phyloP scores from a whole-genome alignment of 1,284 basidiomycete genomes.

The Earliella scabrosa region DNA sequence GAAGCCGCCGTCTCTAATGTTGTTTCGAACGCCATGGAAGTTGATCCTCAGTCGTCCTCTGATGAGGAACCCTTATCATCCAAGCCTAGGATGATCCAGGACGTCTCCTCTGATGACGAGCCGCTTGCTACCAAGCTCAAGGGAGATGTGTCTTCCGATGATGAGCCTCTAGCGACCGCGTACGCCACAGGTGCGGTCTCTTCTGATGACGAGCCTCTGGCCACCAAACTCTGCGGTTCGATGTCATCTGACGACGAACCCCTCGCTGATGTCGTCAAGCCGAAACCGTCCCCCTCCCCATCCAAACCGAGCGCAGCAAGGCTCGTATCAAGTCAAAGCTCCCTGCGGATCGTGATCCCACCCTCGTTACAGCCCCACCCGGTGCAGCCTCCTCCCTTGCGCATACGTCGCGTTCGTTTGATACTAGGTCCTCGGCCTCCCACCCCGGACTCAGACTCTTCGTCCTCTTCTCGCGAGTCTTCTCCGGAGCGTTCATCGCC shows the following conservation, averaged over 20 bases:
- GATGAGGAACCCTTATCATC: background rate
- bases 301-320: too few relatives aligned
- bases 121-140: background rate
- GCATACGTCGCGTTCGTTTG: constrained; percentile 11
- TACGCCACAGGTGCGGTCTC: background rate
- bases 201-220: background rate
- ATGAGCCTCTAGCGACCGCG: constrained; percentile 1
- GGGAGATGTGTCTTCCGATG: background rate
- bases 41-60: background rate
- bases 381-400: background rate
- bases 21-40: background rate
- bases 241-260: background rate
- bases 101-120: background rate
- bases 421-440: constrained; percentile 6
- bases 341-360: background rate
- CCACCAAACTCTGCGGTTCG: background rate
- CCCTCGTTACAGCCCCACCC: background rate
- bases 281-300: too few relatives aligned
- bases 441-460: background rate
- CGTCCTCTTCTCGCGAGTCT: constrained; percentile 6
- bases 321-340: background rate
- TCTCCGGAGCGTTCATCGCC: constrained; percentile 1
- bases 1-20: too few relatives aligned
- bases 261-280: background rate
- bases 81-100: background rate